phyloP scores from a whole-genome alignment of 352 stramenopile species.

The Thalassiosira delicatula region DNA sequence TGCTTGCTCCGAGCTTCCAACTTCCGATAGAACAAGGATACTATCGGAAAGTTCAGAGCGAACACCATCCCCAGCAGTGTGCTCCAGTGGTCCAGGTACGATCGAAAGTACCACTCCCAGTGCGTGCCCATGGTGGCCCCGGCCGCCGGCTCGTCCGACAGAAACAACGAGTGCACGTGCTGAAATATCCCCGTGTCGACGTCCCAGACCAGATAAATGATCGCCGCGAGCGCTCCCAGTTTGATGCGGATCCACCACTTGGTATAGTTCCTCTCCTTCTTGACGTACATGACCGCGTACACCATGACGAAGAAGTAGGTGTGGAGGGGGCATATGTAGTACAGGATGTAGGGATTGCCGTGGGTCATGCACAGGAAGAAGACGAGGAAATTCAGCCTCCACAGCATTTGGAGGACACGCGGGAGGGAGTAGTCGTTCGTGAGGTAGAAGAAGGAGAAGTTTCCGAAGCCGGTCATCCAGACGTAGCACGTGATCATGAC shows the following conservation, averaged over 20 bases:
- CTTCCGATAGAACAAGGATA: slow-evolving; percentile 85
- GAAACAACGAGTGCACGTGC: slow-evolving; percentile 81
- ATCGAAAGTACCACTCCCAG: slow-evolving; percentile 91
- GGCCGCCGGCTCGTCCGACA: slow-evolving; percentile 75
- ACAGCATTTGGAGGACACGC: slow-evolving; percentile 90
- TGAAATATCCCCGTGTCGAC: slow-evolving; percentile 80
- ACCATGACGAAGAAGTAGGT: slow-evolving; percentile 91
- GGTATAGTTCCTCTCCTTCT: slow-evolving; percentile 83
- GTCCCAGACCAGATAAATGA: slow-evolving; percentile 89
- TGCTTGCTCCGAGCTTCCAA: slow-evolving; percentile 68
- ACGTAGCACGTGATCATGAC: slow-evolving; percentile 92
- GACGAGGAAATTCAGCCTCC: slow-evolving; percentile 90
- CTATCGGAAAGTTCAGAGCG: slow-evolving; percentile 88
- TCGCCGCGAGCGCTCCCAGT: slow-evolving; percentile 73
- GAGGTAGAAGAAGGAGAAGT: slow-evolving; percentile 90
- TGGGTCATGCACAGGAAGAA: slow-evolving; percentile 87
- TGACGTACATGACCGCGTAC: slow-evolving; percentile 86
- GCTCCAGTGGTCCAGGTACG: slow-evolving; percentile 88
- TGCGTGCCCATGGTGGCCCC: slow-evolving; percentile 84
- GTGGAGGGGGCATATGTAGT: slow-evolving; percentile 91
- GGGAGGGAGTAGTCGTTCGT: slow-evolving; percentile 86
- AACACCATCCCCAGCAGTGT: slow-evolving; percentile 90
- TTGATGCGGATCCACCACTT: slow-evolving; percentile 83
- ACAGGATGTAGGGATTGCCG: slow-evolving; percentile 90
- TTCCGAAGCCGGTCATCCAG: slow-evolving; percentile 88